Conservation (phyloP, 2,329 filamentous ascomycete species). For the Colletotrichum costaricense region DNA sequence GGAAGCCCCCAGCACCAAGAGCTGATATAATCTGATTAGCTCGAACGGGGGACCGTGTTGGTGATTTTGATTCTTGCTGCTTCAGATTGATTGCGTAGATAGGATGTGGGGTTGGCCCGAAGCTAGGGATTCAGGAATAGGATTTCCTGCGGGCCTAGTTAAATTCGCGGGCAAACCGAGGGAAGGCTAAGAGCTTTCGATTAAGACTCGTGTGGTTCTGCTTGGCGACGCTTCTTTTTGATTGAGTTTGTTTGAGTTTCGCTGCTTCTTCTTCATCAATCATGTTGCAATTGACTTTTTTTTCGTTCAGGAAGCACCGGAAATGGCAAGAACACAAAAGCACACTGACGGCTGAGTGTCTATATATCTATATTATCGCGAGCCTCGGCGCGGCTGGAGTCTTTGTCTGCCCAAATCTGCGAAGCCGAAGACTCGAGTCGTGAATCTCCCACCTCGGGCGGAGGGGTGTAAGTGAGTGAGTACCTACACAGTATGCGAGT, state of each 20-base stretch:
- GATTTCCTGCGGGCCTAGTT: not conserved
- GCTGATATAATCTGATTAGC: not conserved
- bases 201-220: not conserved
- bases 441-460: too few relatives aligned
- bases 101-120: not conserved
- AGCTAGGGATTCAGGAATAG: constrained; percentile 15
- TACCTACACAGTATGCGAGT: too few relatives aligned
- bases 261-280: not conserved
- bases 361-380: not conserved
- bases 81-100: constrained; percentile 15
- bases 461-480: too few relatives aligned
- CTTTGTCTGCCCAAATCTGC: too few relatives aligned
- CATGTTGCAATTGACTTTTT: not conserved
- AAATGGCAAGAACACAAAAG: not conserved
- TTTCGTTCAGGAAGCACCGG: not conserved
- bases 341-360: not conserved
- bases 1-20: not conserved
- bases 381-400: not conserved
- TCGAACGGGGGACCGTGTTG: not conserved
- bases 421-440: too few relatives aligned
- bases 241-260: not conserved
- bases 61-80: not conserved
- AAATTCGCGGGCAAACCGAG: constrained; percentile 21
- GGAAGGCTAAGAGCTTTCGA: too few relatives aligned
- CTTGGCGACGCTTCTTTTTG: not conserved